A percentile compares a stretch with the other conserved stretches of the same genome.
phyloP scores from a whole-genome alignment of 306 rosid species.

The Trifolium subterraneum region DNA sequence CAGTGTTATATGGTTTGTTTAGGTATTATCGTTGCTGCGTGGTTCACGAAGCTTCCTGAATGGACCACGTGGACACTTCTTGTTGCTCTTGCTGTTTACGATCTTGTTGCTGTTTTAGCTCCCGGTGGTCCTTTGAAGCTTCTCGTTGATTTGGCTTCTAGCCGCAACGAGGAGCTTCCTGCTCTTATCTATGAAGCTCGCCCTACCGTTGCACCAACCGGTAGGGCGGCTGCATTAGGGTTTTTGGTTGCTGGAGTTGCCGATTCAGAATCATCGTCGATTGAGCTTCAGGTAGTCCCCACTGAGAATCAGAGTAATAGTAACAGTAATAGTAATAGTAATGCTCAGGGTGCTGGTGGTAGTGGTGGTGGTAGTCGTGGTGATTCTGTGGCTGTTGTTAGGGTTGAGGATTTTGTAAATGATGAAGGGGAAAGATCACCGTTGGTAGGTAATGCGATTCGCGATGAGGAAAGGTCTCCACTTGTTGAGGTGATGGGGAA shows the following conservation, averaged over 20 bases:
- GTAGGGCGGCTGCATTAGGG: conserved; percentile 52
- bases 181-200: conserved; percentile 93
- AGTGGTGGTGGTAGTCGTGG: not conserved
- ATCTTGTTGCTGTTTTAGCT: conserved; percentile 87
- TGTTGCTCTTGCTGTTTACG: conserved; percentile 81
- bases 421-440: conserved; percentile 68
- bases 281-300: conserved; percentile 75
- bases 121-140: conserved; percentile 95
- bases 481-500: conserved; percentile 61
- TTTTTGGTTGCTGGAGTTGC: conserved; percentile 66
- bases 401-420: conserved; percentile 15
- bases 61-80: conserved; percentile 95
- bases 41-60: conserved; percentile 89
- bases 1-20: conserved; percentile 76
- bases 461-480: conserved; percentile 68
- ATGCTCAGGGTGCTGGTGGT: not conserved
- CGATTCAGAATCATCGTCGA: conserved; percentile 54
- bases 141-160: conserved; percentile 85
- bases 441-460: conserved; percentile 46
- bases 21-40: conserved; percentile 89
- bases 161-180: conserved; percentile 87
- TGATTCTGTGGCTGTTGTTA: conserved; percentile 26
- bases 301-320: conserved; percentile 32
- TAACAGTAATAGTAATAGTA: conserved; percentile 1
- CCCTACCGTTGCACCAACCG: conserved; percentile 54